These are phyloP conservation scores for Penicillium freii DNA, from an alignment of 2,329 filamentous ascomycete genomes.

Conservation along the genomic window DNA sequence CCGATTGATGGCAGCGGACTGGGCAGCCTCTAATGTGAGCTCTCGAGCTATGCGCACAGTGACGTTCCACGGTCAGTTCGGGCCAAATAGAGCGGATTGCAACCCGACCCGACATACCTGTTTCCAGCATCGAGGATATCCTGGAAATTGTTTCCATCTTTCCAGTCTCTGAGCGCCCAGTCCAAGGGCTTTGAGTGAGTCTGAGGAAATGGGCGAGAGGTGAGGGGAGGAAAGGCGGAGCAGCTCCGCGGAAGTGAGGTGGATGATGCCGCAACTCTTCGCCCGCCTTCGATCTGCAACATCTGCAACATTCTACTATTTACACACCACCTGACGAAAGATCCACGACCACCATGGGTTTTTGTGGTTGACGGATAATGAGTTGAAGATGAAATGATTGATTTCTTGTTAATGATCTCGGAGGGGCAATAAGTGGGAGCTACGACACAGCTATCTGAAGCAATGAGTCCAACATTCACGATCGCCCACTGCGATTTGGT, in stretches of 20 bases:
- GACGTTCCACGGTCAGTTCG: conserved; percentile 20
- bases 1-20: conserved; percentile 67
- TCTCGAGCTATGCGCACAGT: conserved; percentile 69
- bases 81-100: conserved; percentile 2
- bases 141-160: conserved; percentile 93
- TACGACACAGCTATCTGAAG: background rate
- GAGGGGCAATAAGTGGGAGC: background rate
- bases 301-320: conserved; percentile 1
- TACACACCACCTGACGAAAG: background rate
- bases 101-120: conserved; percentile 58
- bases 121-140: conserved; percentile 92
- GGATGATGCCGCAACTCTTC: conserved; percentile 6
- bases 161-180: conserved; percentile 21
- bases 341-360: background rate
- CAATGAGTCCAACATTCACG: conserved; percentile 21
- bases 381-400: background rate
- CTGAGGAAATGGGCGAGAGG: conserved; percentile 11
- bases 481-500: conserved; percentile 52
- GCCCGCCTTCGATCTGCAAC: conserved; percentile 9
- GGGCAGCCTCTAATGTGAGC: conserved; percentile 94
- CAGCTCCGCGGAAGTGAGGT: conserved; percentile 15
- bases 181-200: conserved; percentile 17
- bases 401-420: background rate
- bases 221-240: conserved; percentile 25
- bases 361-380: background rate